Evolutionary conservation across 352 stramenopile species (phyloP).

Genomic region (Phytophthora pluvialis): DNA sequence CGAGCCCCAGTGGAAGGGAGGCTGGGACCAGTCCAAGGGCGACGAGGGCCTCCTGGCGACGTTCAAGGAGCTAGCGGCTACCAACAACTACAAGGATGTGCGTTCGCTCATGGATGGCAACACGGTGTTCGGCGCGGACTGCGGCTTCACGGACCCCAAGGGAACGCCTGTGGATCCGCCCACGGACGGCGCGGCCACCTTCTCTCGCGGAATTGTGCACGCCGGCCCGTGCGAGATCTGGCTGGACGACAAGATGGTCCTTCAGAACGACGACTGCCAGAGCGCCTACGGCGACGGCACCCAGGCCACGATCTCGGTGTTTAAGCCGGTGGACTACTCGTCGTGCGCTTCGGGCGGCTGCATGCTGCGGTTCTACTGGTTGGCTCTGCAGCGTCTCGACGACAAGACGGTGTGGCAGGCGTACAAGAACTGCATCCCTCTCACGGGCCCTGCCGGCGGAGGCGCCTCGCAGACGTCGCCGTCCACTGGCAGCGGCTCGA

Average conservation of each 20-base stretch:
- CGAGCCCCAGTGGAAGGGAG: slow-evolving; percentile 36
- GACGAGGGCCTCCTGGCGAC: slow-evolving; percentile 24
- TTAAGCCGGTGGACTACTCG: slow-evolving; percentile 45
- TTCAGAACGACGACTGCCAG: slow-evolving; percentile 41
- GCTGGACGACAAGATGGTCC: slow-evolving; percentile 36
- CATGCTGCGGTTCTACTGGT: slow-evolving; percentile 44
- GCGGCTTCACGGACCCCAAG: slow-evolving; percentile 41
- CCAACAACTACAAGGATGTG: slow-evolving; percentile 32
- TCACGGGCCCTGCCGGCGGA: slow-evolving; percentile 31
- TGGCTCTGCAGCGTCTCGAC: slow-evolving; percentile 36
- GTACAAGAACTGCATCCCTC: slow-evolving; percentile 47
- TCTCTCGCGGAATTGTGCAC: slow-evolving; percentile 39
- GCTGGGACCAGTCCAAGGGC: slow-evolving; percentile 27
- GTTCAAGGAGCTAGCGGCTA: slow-evolving; percentile 34
- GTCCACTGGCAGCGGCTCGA: slow-evolving; percentile 20
- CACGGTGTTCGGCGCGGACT: slow-evolving; percentile 32
- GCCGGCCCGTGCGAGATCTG: slow-evolving; percentile 38
- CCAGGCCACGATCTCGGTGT: slow-evolving; percentile 30
- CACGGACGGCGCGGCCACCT: slow-evolving; percentile 32
- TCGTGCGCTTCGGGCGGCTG: slow-evolving; percentile 31
- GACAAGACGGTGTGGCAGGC: slow-evolving; percentile 36
- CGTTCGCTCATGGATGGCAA: slow-evolving; percentile 31
- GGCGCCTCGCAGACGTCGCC: slow-evolving; percentile 16
- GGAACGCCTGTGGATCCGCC: slow-evolving; percentile 23
- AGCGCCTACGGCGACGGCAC: slow-evolving; percentile 33